phyloP scores from a whole-genome alignment of 2,329 filamentous ascomycete genomes.

The Aspergillus quadrilineatus region DNA sequence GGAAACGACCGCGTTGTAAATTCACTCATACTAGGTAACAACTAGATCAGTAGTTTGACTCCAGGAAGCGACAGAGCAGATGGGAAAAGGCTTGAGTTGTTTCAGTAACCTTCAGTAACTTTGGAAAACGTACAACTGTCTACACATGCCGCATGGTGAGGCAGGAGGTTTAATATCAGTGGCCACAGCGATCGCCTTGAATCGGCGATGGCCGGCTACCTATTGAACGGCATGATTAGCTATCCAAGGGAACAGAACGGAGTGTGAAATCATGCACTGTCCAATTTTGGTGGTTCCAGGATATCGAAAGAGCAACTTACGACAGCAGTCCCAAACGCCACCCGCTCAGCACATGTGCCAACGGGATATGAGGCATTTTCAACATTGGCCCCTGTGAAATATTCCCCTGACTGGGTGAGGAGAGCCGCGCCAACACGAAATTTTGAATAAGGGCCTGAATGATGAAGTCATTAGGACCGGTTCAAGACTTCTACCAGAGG shows the following conservation, averaged over 20 bases:
- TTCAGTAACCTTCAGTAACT: too few species aligned
- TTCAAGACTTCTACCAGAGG: not conserved
- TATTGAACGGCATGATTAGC: conserved; percentile 14
- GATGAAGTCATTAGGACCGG: not conserved
- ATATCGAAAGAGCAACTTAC: conserved; percentile 31
- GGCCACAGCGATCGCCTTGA: conserved; percentile 80
- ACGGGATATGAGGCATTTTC: conserved; percentile 94
- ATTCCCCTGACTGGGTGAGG: conserved; percentile 58
- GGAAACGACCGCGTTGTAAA: conserved; percentile 69
- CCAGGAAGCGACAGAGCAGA: not conserved
- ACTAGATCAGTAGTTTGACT: not conserved
- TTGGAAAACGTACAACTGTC: conserved; percentile 67
- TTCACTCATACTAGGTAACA: conserved; percentile 61
- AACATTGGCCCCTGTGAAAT: conserved; percentile 77
- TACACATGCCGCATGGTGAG: conserved; percentile 90
- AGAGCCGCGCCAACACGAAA: conserved; percentile 88
- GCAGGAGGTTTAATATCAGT: conserved; percentile 70
- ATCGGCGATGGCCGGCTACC: conserved; percentile 51
- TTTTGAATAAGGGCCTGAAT: conserved; percentile 73
- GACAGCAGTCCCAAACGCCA: conserved; percentile 81
- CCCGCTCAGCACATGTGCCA: conserved; percentile 90
- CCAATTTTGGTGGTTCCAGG: not conserved
- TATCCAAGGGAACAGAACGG: not conserved
- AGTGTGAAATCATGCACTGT: not conserved
- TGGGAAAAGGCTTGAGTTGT: too few species aligned